Conservation (phyloP, 306 rosid genomes). For the Biancaea sappan region DNA sequence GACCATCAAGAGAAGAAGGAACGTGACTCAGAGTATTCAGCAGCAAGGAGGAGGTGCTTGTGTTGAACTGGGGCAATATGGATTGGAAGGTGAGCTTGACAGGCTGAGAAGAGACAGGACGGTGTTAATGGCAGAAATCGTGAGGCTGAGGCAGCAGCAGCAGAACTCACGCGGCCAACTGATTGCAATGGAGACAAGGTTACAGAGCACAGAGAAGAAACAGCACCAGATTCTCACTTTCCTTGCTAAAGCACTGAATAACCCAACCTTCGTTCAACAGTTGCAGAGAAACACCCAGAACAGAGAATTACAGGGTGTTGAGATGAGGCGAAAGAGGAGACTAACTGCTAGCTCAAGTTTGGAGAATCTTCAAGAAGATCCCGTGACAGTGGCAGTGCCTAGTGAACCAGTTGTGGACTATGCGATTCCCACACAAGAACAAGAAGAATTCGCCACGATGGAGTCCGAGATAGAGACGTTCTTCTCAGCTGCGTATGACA, state of each 20-base stretch:
- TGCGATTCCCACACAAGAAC: constrained; percentile 35
- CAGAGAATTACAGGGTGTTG: constrained; percentile 44
- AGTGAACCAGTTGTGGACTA: constrained; percentile 28
- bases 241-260: constrained; percentile 70
- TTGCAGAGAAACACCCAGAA: constrained; percentile 45
- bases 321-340: constrained; percentile 65
- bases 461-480: constrained; percentile 67
- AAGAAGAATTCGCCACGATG: constrained; percentile 41
- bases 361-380: constrained; percentile 61
- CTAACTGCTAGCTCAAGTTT: constrained; percentile 54
- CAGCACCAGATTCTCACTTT: constrained; percentile 72
- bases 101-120: constrained; percentile 65
- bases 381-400: constrained; percentile 24
- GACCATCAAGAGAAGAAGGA: constrained; percentile 88
- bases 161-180: constrained; percentile 58
- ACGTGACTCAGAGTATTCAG: constrained; percentile 46
- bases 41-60: constrained; percentile 53
- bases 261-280: constrained; percentile 53
- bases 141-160: constrained; percentile 74
- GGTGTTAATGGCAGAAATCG: constrained; percentile 69
- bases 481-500: constrained; percentile 46
- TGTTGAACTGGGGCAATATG: constrained; percentile 77
- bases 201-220: constrained; percentile 66
- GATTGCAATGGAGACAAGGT: constrained; percentile 60
- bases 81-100: constrained; percentile 72